phyloP scores from a whole-genome alignment of 1,139 yeast genomes.

The Geotrichum fermentans region DNA sequence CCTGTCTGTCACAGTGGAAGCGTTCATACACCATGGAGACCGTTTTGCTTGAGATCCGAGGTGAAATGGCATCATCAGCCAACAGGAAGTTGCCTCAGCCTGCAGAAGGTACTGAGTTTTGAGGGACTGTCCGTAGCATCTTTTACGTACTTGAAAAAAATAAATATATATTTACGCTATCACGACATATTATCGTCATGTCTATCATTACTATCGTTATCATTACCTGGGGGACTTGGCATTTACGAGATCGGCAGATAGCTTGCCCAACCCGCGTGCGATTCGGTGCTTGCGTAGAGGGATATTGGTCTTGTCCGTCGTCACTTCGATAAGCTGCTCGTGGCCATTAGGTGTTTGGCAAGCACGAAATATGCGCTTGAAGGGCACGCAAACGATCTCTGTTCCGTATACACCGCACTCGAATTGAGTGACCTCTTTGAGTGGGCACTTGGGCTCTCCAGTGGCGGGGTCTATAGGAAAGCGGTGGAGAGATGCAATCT shows the following conservation, averaged over 20 bases:
- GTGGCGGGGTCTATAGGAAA: slow-evolving; percentile 9
- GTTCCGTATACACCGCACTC: slow-evolving; percentile 42
- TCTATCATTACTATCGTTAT: too few relatives aligned
- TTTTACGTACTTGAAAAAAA: too few relatives aligned
- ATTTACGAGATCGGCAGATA: background rate
- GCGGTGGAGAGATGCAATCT: slow-evolving; percentile 11
- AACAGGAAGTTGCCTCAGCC: slow-evolving; percentile 90
- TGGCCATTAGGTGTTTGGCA: slow-evolving; percentile 33
- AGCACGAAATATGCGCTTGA: slow-evolving; percentile 46
- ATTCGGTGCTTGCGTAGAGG: slow-evolving; percentile 11
- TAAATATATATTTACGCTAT: too few relatives aligned
- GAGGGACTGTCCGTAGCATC: too few relatives aligned
- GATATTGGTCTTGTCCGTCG: slow-evolving; percentile 14
- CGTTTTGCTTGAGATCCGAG: slow-evolving; percentile 77
- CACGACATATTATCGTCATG: too few relatives aligned
- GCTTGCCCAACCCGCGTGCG: slow-evolving; percentile 1
- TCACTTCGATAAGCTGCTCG: slow-evolving; percentile 14
- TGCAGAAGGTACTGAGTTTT: slow-evolving; percentile 74
- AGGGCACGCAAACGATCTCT: slow-evolving; percentile 45
- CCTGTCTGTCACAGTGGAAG: slow-evolving; percentile 78
- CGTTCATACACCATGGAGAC: slow-evolving; percentile 89
- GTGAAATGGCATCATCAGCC: slow-evolving; percentile 76
- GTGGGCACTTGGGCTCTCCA: slow-evolving; percentile 37
- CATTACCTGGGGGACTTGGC: too few relatives aligned
- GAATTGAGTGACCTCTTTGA: slow-evolving; percentile 47